Conservation (phyloP, 2,329 filamentous ascomycete species). For the Huntiella savannae region DNA sequence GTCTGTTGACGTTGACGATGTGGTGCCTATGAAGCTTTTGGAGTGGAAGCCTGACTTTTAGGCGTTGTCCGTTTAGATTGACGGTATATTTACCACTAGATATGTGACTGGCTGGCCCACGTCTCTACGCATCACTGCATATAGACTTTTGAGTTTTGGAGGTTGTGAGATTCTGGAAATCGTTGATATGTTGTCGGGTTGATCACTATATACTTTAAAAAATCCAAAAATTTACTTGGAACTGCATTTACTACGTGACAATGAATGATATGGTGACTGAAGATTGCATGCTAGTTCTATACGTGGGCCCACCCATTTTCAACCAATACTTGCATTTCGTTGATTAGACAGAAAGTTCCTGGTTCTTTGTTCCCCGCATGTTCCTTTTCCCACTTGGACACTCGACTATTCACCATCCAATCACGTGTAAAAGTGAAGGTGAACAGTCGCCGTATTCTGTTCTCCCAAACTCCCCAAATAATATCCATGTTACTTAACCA, state of each 20-base stretch:
- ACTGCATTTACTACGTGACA: background rate
- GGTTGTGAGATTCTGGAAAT: background rate
- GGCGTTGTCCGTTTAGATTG: background rate
- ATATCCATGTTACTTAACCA: constrained; percentile 32
- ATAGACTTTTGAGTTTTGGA: background rate
- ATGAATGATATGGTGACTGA: background rate
- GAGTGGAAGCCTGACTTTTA: background rate
- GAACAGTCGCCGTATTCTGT: constrained; percentile 30
- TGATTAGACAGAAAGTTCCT: constrained; percentile 34
- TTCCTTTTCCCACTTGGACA: constrained; percentile 21
- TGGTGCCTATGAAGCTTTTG: background rate
- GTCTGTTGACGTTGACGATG: background rate
- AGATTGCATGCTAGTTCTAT: constrained; percentile 14
- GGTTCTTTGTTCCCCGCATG: constrained; percentile 21
- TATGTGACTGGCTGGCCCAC: background rate
- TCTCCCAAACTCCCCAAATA: constrained; percentile 37
- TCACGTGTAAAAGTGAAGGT: constrained; percentile 15
- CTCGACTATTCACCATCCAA: constrained; percentile 21
- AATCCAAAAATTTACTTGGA: background rate
- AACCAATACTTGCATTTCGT: constrained; percentile 41
- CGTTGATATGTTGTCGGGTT: background rate
- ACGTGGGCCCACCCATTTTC: constrained; percentile 41
- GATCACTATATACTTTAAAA: background rate
- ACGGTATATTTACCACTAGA: background rate
- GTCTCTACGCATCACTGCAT: background rate